These are phyloP conservation scores for Rosa hybrid DNA, from an alignment of 331 rosid species.

Conservation along the genomic window DNA sequence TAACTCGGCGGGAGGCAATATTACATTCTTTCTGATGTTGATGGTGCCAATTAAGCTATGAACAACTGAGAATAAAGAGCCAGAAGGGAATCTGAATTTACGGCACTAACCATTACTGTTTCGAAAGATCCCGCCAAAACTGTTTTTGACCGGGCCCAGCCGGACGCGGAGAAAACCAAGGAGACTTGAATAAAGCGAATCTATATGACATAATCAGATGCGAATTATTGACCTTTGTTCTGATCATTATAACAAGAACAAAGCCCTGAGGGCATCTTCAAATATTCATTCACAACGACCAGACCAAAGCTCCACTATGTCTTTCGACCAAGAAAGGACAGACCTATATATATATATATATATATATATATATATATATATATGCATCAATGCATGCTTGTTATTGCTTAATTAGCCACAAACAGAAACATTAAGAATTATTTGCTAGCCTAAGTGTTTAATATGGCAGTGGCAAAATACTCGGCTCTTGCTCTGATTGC, in stretches of 20 bases:
- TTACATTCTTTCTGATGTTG: too few relatives aligned
- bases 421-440: background rate
- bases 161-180: background rate
- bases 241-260: background rate
- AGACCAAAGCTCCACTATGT: background rate
- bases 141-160: background rate
- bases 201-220: background rate
- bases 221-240: background rate
- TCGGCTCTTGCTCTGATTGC: background rate
- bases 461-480: background rate
- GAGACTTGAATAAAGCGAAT: too few relatives aligned
- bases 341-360: background rate
- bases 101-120: background rate
- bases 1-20: too few relatives aligned
- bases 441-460: background rate
- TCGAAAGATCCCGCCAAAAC: background rate
- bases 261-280: background rate
- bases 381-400: slow-evolving; percentile 3
- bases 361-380: too few relatives aligned
- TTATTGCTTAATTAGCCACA: background rate
- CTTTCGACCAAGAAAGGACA: background rate
- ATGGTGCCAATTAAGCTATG: too few relatives aligned
- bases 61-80: background rate
- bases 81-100: background rate
- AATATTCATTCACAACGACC: background rate